Evolutionary conservation across 176 grass and related monocot genomes (phyloP).

Genomic region (Carex cristatella): DNA sequence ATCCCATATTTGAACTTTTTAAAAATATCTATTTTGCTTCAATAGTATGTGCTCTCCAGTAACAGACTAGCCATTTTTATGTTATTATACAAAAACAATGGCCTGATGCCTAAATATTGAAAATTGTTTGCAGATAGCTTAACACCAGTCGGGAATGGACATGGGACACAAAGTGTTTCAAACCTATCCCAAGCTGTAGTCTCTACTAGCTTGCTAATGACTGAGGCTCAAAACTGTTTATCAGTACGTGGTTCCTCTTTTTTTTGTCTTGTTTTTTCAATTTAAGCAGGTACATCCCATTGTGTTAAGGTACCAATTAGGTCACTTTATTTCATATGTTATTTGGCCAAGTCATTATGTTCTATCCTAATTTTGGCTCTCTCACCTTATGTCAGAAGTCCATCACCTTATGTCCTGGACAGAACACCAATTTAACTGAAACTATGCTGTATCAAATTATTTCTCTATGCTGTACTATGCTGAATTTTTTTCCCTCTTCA

Average conservation of each 20-base stretch:
- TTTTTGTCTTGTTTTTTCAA: not conserved
- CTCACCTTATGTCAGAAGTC: not conserved
- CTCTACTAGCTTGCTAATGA: slow-evolving; percentile 18
- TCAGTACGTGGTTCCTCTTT: slow-evolving; percentile 1
- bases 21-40: not conserved
- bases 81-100: not conserved
- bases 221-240: slow-evolving; percentile 14
- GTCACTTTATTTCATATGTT: not conserved
- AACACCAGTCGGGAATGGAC: slow-evolving; percentile 4
- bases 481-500: not conserved
- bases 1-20: not conserved
- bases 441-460: slow-evolving; percentile 16
- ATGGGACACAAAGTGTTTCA: slow-evolving; percentile 13
- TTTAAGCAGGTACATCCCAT: not conserved
- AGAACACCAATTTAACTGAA: slow-evolving; percentile 3
- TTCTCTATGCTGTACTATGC: not conserved
- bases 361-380: not conserved
- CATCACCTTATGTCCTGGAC: slow-evolving; percentile 17
- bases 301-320: not conserved
- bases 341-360: not conserved
- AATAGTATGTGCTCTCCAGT: not conserved
- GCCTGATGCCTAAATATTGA: not conserved
- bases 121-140: not conserved
- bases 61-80: not conserved
- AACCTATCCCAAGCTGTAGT: slow-evolving; percentile 6